Evolutionary conservation across 352 stramenopile species (phyloP).

Genomic region (Pelagophyceae sp.): DNA sequence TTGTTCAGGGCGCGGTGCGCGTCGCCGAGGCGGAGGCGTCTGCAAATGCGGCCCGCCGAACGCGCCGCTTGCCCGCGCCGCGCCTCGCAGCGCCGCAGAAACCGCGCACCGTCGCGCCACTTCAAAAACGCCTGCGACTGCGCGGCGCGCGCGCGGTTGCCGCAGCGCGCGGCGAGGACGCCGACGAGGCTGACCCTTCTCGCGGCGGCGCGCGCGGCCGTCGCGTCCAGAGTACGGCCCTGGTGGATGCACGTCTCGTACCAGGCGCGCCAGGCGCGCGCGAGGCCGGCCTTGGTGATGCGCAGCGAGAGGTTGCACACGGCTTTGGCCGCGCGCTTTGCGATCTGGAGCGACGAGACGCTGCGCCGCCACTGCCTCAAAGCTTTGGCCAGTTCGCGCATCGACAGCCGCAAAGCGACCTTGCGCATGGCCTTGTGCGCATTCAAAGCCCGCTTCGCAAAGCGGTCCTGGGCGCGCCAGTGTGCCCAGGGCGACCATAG

Average conservation of each 20-base stretch:
- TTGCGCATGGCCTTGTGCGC: background rate
- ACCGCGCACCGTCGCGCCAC: too few relatives aligned
- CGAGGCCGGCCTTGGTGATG: background rate
- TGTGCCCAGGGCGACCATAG: background rate
- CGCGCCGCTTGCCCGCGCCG: too few relatives aligned
- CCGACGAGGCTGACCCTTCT: background rate
- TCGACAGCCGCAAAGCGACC: background rate
- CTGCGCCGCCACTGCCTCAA: background rate
- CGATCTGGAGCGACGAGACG: background rate
- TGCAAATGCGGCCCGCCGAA: too few relatives aligned
- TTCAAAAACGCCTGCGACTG: background rate
- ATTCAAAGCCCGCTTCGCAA: background rate
- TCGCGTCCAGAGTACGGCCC: background rate
- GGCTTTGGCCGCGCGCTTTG: background rate
- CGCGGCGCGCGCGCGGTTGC: background rate
- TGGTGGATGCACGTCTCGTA: background rate
- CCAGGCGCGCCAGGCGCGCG: background rate
- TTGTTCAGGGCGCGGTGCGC: too few relatives aligned
- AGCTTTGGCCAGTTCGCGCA: background rate
- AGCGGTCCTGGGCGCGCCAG: background rate
- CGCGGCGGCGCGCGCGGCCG: background rate
- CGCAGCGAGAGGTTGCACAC: background rate
- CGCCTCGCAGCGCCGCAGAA: too few relatives aligned
- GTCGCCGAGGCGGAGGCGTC: too few relatives aligned
- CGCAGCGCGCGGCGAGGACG: background rate